These are phyloP conservation scores for Irpex sp. DNA, from an alignment of 1,284 basidiomycete species.

Conservation along the genomic window DNA sequence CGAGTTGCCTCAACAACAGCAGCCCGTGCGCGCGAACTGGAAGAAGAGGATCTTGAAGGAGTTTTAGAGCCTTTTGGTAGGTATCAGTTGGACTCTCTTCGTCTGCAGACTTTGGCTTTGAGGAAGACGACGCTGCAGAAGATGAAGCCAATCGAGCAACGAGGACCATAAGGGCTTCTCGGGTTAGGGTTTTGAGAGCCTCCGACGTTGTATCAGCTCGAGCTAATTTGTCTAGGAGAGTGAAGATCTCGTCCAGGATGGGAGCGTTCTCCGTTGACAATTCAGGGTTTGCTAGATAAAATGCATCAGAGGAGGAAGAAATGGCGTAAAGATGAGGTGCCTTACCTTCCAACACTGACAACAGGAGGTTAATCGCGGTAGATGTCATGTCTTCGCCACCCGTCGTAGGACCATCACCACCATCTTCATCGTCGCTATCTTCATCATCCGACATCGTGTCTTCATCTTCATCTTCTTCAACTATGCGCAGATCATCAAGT, in stretches of 20 bases:
- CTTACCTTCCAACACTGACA: constrained; percentile 80
- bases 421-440: constrained; percentile 53
- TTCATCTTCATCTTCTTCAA: constrained; percentile 28
- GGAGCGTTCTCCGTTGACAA: constrained; percentile 59
- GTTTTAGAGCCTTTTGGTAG: constrained; percentile 84
- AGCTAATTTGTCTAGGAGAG: constrained; percentile 55
- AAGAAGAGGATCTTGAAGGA: constrained; percentile 87
- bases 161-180: constrained; percentile 79
- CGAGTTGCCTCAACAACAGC: constrained; percentile 74
- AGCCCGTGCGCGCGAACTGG: constrained; percentile 96
- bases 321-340: not conserved
- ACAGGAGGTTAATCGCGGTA: constrained; percentile 72
- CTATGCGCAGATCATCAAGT: constrained; percentile 39
- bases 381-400: constrained; percentile 55
- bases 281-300: constrained; percentile 54
- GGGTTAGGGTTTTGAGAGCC: constrained; percentile 51
- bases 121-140: constrained; percentile 30
- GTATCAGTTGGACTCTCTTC: constrained; percentile 42
- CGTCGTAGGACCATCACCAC: constrained; percentile 21
- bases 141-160: constrained; percentile 67
- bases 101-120: constrained; percentile 30
- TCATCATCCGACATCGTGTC: constrained; percentile 14
- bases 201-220: constrained; percentile 33
- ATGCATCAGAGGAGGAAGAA: not conserved
- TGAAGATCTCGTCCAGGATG: constrained; percentile 66